These are phyloP conservation scores for Hygrophorus russula DNA, from an alignment of 768 basidiomycete species.

Conservation along the genomic window DNA sequence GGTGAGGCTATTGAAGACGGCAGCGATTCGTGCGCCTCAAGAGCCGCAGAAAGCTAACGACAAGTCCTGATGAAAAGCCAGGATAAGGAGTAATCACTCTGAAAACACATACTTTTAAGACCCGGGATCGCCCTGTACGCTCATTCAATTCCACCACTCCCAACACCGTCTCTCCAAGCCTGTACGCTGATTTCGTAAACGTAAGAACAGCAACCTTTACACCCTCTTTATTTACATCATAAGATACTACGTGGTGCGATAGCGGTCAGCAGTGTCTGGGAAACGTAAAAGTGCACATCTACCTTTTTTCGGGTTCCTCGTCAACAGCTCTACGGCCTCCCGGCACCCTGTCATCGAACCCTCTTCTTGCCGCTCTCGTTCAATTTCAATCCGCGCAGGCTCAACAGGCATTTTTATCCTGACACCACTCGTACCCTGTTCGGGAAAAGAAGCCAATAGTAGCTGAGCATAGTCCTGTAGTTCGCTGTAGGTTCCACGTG, in stretches of 20 bases:
- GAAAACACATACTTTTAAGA: conserved; percentile 59
- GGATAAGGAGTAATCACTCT: not conserved
- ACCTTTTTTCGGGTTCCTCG: conserved; percentile 86
- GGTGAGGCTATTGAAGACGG: conserved; percentile 47
- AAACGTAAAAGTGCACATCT: conserved; percentile 11
- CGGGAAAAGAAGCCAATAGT: conserved; percentile 36
- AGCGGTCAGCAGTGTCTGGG: not conserved
- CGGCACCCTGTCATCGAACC: conserved; percentile 48
- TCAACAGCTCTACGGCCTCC: conserved; percentile 86
- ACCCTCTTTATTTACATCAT: conserved; percentile 92
- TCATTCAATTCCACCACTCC: conserved; percentile 87
- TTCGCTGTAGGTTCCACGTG: conserved; percentile 27
- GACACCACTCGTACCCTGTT: conserved; percentile 15
- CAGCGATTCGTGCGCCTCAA: conserved; percentile 82
- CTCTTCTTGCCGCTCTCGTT: conserved; percentile 29
- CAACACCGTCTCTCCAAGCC: conserved; percentile 85
- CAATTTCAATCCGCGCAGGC: conserved; percentile 16
- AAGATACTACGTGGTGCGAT: conserved; percentile 53
- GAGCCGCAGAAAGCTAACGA: conserved; percentile 68
- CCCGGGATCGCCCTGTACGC: conserved; percentile 53
- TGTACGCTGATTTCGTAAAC: conserved; percentile 82
- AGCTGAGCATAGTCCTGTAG: conserved; percentile 42
- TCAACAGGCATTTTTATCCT: conserved; percentile 17
- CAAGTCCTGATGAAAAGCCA: not conserved
- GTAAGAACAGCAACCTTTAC: conserved; percentile 84